These are phyloP conservation scores for Tricholoma hemisulphureum DNA, from an alignment of 768 basidiomycete genomes.

Conservation along the genomic window DNA sequence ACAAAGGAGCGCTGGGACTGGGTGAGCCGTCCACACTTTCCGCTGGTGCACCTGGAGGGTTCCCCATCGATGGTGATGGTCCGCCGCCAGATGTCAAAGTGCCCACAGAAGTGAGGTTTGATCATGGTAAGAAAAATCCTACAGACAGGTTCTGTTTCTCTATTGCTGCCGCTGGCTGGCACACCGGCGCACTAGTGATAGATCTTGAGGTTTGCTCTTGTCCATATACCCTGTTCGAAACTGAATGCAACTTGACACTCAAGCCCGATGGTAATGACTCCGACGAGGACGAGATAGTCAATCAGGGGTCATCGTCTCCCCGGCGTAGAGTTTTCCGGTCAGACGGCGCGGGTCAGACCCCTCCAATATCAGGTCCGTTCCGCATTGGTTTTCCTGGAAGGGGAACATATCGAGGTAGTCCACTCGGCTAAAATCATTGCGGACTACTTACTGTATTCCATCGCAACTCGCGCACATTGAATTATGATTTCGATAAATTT, in stretches of 20 bases:
- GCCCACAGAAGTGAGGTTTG: slow-evolving; percentile 75
- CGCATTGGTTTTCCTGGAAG: slow-evolving; percentile 63
- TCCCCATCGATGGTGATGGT: slow-evolving; percentile 34
- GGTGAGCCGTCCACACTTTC: slow-evolving; percentile 64
- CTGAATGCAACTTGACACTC: slow-evolving; percentile 15
- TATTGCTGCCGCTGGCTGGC: slow-evolving; percentile 86
- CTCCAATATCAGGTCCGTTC: slow-evolving; percentile 34
- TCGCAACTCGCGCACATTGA: no score
- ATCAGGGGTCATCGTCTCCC: slow-evolving; percentile 15
- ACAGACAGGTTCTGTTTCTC: slow-evolving; percentile 75
- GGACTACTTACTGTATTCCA: no score
- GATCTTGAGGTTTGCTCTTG: slow-evolving; percentile 64
- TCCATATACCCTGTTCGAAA: background rate
- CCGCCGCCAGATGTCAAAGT: slow-evolving; percentile 46
- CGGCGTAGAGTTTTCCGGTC: slow-evolving; percentile 10
- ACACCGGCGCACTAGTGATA: slow-evolving; percentile 85
- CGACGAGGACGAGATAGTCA: slow-evolving; percentile 37
- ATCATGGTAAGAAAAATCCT: slow-evolving; percentile 46
- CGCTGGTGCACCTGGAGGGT: slow-evolving; percentile 61
- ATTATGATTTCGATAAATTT: no score
- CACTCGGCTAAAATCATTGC: slow-evolving; percentile 12
- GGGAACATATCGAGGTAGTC: slow-evolving; percentile 34
- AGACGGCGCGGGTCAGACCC: slow-evolving; percentile 33
- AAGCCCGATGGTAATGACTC: slow-evolving; percentile 33
- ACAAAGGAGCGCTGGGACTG: slow-evolving; percentile 80